Conservation (phyloP, 257 asterid species). For the Nyctanthes arbortristis region DNA sequence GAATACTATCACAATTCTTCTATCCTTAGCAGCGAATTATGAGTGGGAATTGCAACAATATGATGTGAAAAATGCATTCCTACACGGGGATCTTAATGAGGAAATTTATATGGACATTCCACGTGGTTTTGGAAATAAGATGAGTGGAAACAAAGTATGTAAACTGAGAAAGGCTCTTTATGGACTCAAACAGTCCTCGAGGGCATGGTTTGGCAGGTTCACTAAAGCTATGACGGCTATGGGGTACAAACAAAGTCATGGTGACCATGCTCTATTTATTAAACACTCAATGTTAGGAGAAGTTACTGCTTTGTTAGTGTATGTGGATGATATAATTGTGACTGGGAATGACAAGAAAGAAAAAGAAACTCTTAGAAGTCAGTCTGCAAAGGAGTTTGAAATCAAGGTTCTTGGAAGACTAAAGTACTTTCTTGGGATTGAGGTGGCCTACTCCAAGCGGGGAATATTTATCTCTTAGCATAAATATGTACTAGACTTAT, state of each 20-base stretch:
- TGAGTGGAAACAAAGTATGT: background rate
- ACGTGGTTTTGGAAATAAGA: background rate
- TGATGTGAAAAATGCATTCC: too few species aligned
- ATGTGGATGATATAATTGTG: too few species aligned
- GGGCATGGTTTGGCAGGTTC: slow-evolving; percentile 9
- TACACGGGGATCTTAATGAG: background rate
- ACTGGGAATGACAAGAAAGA: background rate
- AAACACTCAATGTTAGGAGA: background rate
- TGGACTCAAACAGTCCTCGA: background rate
- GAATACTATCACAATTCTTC: background rate
- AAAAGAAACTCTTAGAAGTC: background rate
- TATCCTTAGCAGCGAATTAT: background rate
- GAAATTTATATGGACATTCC: background rate
- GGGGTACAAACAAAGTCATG: background rate
- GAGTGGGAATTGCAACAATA: background rate
- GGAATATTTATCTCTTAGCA: too few species aligned
- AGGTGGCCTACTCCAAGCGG: background rate
- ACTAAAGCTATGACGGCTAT: background rate
- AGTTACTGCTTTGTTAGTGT: too few species aligned
- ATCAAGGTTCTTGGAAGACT: background rate
- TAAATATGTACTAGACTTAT: too few species aligned
- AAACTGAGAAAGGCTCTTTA: too few species aligned
- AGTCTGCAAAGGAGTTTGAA: too few species aligned
- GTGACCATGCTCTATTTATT: background rate
- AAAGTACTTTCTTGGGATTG: background rate